phyloP scores from a whole-genome alignment of 768 basidiomycete genomes.

The Sarcomyxa edulis region DNA sequence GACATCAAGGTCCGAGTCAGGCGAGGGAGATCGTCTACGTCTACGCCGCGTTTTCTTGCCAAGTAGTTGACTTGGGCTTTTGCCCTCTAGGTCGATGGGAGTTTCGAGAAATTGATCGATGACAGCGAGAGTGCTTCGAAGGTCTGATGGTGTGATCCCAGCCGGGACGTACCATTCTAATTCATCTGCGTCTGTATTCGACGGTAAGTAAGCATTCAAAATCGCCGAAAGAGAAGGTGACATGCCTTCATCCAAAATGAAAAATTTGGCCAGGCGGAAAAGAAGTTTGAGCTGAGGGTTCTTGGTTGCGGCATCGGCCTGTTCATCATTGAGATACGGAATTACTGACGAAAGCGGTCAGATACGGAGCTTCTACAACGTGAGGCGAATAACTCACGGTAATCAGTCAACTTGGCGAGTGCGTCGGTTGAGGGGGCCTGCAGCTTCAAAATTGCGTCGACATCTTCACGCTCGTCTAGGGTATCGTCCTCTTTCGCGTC shows the following conservation, averaged over 20 bases:
- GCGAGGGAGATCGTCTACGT: constrained; percentile 46
- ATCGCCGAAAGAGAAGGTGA: constrained; percentile 3
- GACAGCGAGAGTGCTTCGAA: constrained; percentile 65
- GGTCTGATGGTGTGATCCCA: constrained; percentile 55
- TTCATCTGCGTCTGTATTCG: constrained; percentile 53
- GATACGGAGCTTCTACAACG: constrained; percentile 1
- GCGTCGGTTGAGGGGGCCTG: constrained; percentile 65
- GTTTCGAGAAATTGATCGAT: constrained; percentile 79
- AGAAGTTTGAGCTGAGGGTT: constrained; percentile 80
- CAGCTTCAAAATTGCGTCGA: constrained; percentile 17
- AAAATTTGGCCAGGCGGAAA: constrained; percentile 75
- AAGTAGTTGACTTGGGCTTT: constrained; percentile 68
- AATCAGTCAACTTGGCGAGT: constrained; percentile 63
- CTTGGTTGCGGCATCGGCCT: constrained; percentile 71
- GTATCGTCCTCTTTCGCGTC: constrained; percentile 37
- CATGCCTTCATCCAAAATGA: constrained; percentile 61
- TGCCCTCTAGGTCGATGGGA: constrained; percentile 78
- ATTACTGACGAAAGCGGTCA: constrained; percentile 50
- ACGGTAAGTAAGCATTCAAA: constrained; percentile 8
- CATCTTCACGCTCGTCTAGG: constrained; percentile 27
- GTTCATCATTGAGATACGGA: constrained; percentile 68
- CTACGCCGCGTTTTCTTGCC: constrained; percentile 53
- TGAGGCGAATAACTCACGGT: constrained; percentile 45
- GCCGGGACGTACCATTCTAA: constrained; percentile 85
- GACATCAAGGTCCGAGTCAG: constrained; percentile 37